phyloP scores from a whole-genome alignment of 2,329 filamentous ascomycete genomes.

The Aspergillus ochraceoroseus region DNA sequence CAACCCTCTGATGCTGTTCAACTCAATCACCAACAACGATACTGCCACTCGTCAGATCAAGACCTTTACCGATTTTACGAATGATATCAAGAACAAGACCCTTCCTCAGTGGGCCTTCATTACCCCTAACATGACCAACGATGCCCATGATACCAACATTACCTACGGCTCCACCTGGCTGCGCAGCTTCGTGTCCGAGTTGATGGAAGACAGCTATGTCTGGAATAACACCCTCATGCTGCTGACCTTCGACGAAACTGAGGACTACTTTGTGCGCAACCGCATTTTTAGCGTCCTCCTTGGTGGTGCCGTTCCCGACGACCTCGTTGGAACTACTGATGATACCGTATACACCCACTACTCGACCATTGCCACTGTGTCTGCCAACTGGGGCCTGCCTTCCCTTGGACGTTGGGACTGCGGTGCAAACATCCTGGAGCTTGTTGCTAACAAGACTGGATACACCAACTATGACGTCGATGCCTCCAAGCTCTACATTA shows the following conservation, averaged over 20 bases:
- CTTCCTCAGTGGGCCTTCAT: slow-evolving; percentile 64
- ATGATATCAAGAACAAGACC: slow-evolving; percentile 58
- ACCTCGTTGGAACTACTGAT: slow-evolving; percentile 65
- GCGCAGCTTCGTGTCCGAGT: slow-evolving; percentile 62
- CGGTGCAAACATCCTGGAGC: slow-evolving; percentile 64
- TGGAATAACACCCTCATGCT: slow-evolving; percentile 71
- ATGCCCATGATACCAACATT: slow-evolving; percentile 70
- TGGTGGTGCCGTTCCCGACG: slow-evolving; percentile 64
- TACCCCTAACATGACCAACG: slow-evolving; percentile 54
- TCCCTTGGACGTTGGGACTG: slow-evolving; percentile 69
- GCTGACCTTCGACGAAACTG: slow-evolving; percentile 74
- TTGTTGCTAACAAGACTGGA: slow-evolving; percentile 58
- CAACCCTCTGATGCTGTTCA: slow-evolving; percentile 62
- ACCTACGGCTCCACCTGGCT: slow-evolving; percentile 65
- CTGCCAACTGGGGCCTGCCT: slow-evolving; percentile 65
- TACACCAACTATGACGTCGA: slow-evolving; percentile 47
- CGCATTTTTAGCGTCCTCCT: slow-evolving; percentile 65
- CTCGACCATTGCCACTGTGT: slow-evolving; percentile 61
- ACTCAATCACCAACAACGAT: slow-evolving; percentile 56
- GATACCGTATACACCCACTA: slow-evolving; percentile 68
- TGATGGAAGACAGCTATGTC: slow-evolving; percentile 65
- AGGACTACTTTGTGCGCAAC: slow-evolving; percentile 64
- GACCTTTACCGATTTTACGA: slow-evolving; percentile 65
- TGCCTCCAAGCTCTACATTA: slow-evolving; percentile 46
- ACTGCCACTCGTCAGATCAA: slow-evolving; percentile 65